Base-by-base conservation (phyloP, 768 basidiomycete species). In the Zangia roseola region DNA sequence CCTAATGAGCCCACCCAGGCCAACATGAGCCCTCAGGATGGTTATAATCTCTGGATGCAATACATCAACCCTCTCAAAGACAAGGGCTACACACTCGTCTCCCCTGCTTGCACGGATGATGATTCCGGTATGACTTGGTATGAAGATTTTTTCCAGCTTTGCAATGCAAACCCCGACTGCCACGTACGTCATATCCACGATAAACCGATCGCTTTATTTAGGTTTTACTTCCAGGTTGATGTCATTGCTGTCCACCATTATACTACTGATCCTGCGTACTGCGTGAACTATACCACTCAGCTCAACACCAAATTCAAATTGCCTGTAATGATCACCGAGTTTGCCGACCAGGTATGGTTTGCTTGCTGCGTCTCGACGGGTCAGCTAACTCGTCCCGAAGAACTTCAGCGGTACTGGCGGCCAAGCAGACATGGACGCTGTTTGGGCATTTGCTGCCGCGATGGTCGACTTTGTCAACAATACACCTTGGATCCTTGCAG, bases 101-200 rank as follows among this genome's bases (percentile, higher is more conserved):
- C 81, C 14, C 90, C 94, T 23, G 85, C 88, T 17, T 76, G 77
- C 47, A 87, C 89, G 16, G 79, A 81, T 24, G 77, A 76, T 36
- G 71, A 78, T 1, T 57, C 59, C 30, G 91, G 91, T 34, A n/a
- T n/a, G n/a, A n/a, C 62, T 78, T 97, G 92, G 92, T 74, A 89
- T 67, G 10, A 71, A 31, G 44, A 76, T 16, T 91, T 90, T 70
- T 59, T 83, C 30, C 17, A 19, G 0, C 58, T 59, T 1, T 88
- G 87, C 26, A 17, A 4, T 5, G 2, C 47, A 2, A 12, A 6
- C 8, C 3, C 49, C 1, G 77, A 68, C 33, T 84, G 85, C 66
- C 43, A 42, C 0, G 87, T 87, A 55, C 6, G 84, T 74, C 20
- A 13, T 39, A 2, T 26, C 16, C 12, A 19, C 5, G 33, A 16